Evolutionary conservation across 2,329 filamentous ascomycete species (phyloP), one percentile per base, ranked within the genome.

Genomic region (Neonectria neomacrospora): DNA sequence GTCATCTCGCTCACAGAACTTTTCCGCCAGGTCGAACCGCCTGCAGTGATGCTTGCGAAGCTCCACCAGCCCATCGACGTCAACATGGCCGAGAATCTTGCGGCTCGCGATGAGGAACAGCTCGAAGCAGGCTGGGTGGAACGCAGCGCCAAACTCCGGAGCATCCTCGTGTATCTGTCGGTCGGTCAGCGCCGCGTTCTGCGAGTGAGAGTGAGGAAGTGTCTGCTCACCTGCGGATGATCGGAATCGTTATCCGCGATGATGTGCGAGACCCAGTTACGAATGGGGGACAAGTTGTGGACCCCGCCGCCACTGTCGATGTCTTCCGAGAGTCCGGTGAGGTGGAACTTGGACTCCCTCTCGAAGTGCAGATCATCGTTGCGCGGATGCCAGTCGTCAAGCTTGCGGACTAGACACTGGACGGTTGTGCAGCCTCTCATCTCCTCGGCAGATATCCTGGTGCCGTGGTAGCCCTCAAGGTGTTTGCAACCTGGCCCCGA

Each of bases 361-460:
- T 52, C 50, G 23, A 52, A 52, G 6, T 14, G 18, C 32, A 52
- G 5, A n/a, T 52, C 48, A 8, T 52, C 48, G 16, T 6, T 37
- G 1, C n/a, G 30, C 14, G 48, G 48, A 3, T 52, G n/a, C 50
- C 32, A 23, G 20, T 39, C 30, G 20, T 5, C 32, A 2, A 20
- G 8, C 20, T 52, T 52, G 28, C 30, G 8, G 9, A 52, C 22
- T 3, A 39, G n/a, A 14, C 50, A 52, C 20, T 52, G 50, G 16
- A 52, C 30, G 8, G 32, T 39, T 11, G 50, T 37, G 20, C 30
- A 52, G 9, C 50, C 50, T 39, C 32, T 52, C 50, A 52, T 52
- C 12, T 52, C 50, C 6, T 23, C 32, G 16, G 50, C 18, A 1
- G 50, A 52, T 23, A 52, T 26, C 2, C 16, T 37, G 7, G n/a